A percentile compares a stretch with the other conserved stretches of the same genome.
phyloP scores from a whole-genome alignment of 352 stramenopile genomes.

The Pythium periplocum region DNA sequence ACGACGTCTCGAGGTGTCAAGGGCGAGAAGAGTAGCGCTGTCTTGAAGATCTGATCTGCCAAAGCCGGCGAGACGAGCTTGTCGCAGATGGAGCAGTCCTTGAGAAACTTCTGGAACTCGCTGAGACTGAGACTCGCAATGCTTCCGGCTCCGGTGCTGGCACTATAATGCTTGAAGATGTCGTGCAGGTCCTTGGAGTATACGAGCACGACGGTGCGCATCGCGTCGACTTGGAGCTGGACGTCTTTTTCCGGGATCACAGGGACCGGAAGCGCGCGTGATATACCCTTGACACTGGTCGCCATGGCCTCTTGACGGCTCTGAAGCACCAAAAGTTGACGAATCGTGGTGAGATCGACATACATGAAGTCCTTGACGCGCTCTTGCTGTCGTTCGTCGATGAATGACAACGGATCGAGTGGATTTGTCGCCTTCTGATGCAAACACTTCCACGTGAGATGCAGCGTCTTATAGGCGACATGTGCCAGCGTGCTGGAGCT shows the following conservation, averaged over 20 bases:
- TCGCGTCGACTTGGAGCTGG: slow-evolving; percentile 32
- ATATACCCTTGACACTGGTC: neutral
- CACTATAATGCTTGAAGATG: slow-evolving; percentile 84
- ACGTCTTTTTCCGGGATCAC: slow-evolving; percentile 62
- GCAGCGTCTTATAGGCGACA: slow-evolving; percentile 61
- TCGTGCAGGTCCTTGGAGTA: slow-evolving; percentile 78
- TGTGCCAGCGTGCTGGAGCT: slow-evolving; percentile 54
- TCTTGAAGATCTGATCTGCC: slow-evolving; percentile 43
- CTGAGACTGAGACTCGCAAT: slow-evolving; percentile 64
- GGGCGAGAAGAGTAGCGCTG: slow-evolving; percentile 22
- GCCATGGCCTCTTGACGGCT: slow-evolving; percentile 21
- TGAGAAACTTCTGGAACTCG: slow-evolving; percentile 76
- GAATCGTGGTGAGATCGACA: slow-evolving; percentile 40
- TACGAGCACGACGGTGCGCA: slow-evolving; percentile 42
- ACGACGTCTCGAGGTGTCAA: slow-evolving; percentile 14
- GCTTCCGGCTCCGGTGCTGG: slow-evolving; percentile 51
- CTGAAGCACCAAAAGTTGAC: slow-evolving; percentile 54
- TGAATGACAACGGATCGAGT: slow-evolving; percentile 28
- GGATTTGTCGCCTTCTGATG: slow-evolving; percentile 27
- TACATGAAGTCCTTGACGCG: slow-evolving; percentile 54
- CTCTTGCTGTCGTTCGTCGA: slow-evolving; percentile 65
- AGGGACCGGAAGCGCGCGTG: neutral
- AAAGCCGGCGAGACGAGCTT: slow-evolving; percentile 32
- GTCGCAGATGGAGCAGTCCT: slow-evolving; percentile 50
- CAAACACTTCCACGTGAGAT: slow-evolving; percentile 60